A percentile compares a stretch with the other conserved stretches of the same genome.
Conservation (phyloP, 352 stramenopile species). For the Pythium folliculosum region DNA sequence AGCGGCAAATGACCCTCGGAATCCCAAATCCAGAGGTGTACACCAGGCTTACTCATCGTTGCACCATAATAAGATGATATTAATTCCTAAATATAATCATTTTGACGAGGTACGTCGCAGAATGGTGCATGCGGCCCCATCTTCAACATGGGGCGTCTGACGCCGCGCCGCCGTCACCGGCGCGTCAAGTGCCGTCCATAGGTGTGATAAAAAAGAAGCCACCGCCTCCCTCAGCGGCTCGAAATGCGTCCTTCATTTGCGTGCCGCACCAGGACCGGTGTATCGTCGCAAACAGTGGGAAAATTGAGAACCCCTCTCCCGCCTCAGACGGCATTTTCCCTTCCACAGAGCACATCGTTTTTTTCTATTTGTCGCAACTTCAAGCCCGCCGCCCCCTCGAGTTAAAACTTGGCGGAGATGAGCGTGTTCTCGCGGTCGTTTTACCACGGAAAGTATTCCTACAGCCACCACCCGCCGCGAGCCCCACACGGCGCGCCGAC, state of each 20-base stretch:
- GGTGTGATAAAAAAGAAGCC: slow-evolving; percentile 13
- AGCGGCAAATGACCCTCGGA: background rate
- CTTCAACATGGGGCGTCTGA: slow-evolving; percentile 28
- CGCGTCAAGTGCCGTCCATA: slow-evolving; percentile 8
- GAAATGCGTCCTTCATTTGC: background rate
- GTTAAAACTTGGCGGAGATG: slow-evolving; percentile 6
- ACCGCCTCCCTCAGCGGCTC: background rate
- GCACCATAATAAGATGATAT: no score
- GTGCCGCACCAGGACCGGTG: no score
- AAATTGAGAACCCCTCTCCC: slow-evolving; percentile 13
- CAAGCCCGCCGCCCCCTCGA: slow-evolving; percentile 13
- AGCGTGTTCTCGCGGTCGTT: slow-evolving; percentile 16
- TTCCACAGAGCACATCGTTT: slow-evolving; percentile 1
- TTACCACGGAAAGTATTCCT: slow-evolving; percentile 25
- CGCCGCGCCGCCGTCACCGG: slow-evolving; percentile 1
- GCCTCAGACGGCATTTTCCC: slow-evolving; percentile 13
- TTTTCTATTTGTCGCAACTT: slow-evolving; percentile 11
- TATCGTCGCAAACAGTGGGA: slow-evolving; percentile 11
- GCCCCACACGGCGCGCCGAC: background rate
- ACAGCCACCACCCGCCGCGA: background rate
- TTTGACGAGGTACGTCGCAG: background rate
- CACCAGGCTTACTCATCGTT: no score
- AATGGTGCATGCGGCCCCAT: background rate
- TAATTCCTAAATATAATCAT: no score
- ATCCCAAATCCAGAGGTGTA: no score